These are phyloP conservation scores for Rachicladosporium sp. DNA, from an alignment of 2,329 filamentous ascomycete genomes.

Conservation along the genomic window DNA sequence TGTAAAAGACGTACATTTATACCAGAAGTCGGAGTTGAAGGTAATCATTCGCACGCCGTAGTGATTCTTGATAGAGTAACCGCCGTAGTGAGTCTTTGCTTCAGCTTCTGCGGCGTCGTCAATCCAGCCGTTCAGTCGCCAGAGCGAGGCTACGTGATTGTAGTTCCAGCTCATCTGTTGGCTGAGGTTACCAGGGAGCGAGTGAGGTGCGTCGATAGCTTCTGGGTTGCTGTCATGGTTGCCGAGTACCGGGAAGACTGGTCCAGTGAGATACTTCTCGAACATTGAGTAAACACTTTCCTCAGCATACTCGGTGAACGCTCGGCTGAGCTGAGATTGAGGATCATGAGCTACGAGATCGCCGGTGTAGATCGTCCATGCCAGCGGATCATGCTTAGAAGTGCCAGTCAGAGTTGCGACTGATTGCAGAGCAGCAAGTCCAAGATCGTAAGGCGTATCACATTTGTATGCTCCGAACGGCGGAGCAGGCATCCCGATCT, in stretches of 20 bases:
- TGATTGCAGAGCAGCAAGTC: slow-evolving; percentile 43
- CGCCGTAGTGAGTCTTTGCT: slow-evolving; percentile 43
- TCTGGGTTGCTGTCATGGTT: slow-evolving; percentile 47
- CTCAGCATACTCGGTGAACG: slow-evolving; percentile 43
- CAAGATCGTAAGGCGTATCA: slow-evolving; percentile 47
- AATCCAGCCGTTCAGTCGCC: slow-evolving; percentile 46
- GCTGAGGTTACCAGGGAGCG: slow-evolving; percentile 39
- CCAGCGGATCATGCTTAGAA: slow-evolving; percentile 32
- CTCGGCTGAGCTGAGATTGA: slow-evolving; percentile 38
- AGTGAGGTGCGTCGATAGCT: slow-evolving; percentile 41
- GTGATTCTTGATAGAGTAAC: slow-evolving; percentile 43
- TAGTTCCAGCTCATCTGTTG: slow-evolving; percentile 48
- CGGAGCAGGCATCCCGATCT: slow-evolving; percentile 36
- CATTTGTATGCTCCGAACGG: slow-evolving; percentile 44
- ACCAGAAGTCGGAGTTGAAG: slow-evolving; percentile 42
- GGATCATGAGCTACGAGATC: slow-evolving; percentile 45
- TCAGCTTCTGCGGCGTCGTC: slow-evolving; percentile 31
- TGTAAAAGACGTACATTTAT: slow-evolving; percentile 14
- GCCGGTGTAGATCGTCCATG: slow-evolving; percentile 45
- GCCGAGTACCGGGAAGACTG: slow-evolving; percentile 44
- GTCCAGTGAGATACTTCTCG: slow-evolving; percentile 43
- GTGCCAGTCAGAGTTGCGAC: slow-evolving; percentile 46
- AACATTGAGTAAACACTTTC: slow-evolving; percentile 42
- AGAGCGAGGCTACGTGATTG: slow-evolving; percentile 42
- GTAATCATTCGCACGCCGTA: slow-evolving; percentile 41